A percentile compares a stretch with the other conserved stretches of the same genome.
Conservation (phyloP, 352 stramenopile genomes). For the Globisporangium splendens region DNA sequence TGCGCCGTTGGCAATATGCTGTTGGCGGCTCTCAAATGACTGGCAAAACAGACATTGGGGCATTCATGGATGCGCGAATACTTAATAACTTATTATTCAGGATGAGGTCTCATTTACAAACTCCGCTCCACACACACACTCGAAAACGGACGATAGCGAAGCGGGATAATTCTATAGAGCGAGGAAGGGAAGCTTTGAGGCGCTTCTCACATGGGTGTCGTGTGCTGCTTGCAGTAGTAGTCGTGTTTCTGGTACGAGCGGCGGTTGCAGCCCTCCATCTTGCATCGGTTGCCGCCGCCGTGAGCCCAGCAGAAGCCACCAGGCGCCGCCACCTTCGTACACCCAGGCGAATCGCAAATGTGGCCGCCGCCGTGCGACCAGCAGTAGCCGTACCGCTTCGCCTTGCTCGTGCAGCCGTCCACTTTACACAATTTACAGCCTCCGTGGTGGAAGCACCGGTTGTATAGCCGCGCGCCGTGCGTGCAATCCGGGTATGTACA, state of each 20-base stretch:
- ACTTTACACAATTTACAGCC: slow-evolving; percentile 66
- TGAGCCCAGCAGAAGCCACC: slow-evolving; percentile 71
- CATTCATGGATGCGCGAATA: no score
- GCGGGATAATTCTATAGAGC: no score
- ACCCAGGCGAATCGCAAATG: slow-evolving; percentile 48
- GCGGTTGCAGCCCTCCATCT: slow-evolving; percentile 62
- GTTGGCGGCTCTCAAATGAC: no score
- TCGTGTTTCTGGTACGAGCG: slow-evolving; percentile 67
- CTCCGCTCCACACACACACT: no score
- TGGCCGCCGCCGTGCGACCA: slow-evolving; percentile 65
- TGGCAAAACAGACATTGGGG: no score
- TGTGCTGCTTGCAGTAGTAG: slow-evolving; percentile 72
- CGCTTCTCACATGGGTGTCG: background rate
- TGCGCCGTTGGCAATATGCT: no score
- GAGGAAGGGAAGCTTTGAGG: no score
- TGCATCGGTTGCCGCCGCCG: slow-evolving; percentile 69
- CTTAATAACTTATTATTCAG: no score
- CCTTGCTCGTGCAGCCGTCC: slow-evolving; percentile 56
- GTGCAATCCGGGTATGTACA: slow-evolving; percentile 60
- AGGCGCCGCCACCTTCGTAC: slow-evolving; percentile 61
- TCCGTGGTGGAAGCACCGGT: slow-evolving; percentile 64
- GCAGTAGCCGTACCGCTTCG: slow-evolving; percentile 71
- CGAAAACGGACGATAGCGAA: no score
- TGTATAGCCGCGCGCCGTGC: slow-evolving; percentile 54
- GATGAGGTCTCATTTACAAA: no score